These are phyloP conservation scores for Suhomyces yuchorum DNA, from an alignment of 1,139 yeast species.

Conservation along the genomic window DNA sequence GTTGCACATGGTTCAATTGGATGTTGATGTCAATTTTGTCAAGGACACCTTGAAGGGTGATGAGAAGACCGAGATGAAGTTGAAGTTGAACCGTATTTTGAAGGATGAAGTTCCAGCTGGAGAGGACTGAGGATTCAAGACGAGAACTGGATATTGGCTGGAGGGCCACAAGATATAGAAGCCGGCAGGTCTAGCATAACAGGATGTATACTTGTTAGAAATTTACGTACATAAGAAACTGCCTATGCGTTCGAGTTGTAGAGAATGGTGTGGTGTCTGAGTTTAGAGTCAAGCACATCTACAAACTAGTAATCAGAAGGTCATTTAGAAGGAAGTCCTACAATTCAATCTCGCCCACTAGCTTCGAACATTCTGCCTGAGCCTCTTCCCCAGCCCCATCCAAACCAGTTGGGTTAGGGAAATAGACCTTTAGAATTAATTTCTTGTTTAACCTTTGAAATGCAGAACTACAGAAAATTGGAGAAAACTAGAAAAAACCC, in stretches of 20 bases:
- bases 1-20: slow-evolving; percentile 92
- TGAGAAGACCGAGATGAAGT: slow-evolving; percentile 73
- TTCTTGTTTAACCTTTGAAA: too few relatives aligned
- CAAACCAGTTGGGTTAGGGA: too few relatives aligned
- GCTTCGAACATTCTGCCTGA: too few relatives aligned
- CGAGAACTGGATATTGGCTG: not conserved
- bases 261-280: too few relatives aligned
- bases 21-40: slow-evolving; percentile 80
- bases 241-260: not conserved
- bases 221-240: not conserved
- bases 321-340: too few relatives aligned
- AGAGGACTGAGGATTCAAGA: slow-evolving; percentile 56
- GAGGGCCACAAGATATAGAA: not conserved
- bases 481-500: too few relatives aligned
- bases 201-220: not conserved
- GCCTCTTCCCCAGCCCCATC: too few relatives aligned
- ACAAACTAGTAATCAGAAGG: too few relatives aligned
- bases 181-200: slow-evolving; percentile 1
- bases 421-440: too few relatives aligned
- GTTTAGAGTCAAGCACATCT: too few relatives aligned
- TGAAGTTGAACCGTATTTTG: slow-evolving; percentile 69
- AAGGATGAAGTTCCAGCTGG: slow-evolving; percentile 98
- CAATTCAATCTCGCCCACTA: too few relatives aligned
- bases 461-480: too few relatives aligned
- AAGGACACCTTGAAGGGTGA: slow-evolving; percentile 86